A percentile compares a stretch with the other conserved stretches of the same genome.
phyloP scores from a whole-genome alignment of 2,329 filamentous ascomycete genomes.

The Ilyonectria destructans region DNA sequence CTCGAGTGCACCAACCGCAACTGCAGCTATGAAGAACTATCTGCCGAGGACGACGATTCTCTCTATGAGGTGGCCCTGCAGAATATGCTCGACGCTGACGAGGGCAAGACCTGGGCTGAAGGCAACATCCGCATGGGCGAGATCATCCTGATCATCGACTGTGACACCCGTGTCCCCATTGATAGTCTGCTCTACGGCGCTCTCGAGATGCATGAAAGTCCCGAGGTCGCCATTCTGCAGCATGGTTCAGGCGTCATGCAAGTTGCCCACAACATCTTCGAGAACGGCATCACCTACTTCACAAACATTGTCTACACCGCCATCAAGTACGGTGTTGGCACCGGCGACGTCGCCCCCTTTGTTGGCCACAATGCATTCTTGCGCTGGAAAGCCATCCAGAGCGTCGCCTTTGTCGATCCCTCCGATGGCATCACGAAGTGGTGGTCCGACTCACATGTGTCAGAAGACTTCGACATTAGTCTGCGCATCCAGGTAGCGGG shows the following conservation, averaged over 20 bases:
- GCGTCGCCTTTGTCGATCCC: constrained; percentile 43
- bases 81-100: constrained; percentile 65
- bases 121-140: constrained; percentile 72
- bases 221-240: constrained; percentile 81
- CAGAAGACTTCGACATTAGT: constrained; percentile 85
- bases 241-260: constrained; percentile 85
- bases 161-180: constrained; percentile 74
- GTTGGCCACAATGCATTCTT: constrained; percentile 85
- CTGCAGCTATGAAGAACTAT: constrained; percentile 60
- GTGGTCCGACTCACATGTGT: constrained; percentile 84
- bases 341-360: constrained; percentile 82
- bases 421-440: constrained; percentile 73
- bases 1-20: constrained; percentile 42
- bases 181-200: constrained; percentile 81
- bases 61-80: constrained; percentile 64
- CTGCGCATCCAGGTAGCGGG: constrained; percentile 81
- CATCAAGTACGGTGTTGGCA: constrained; percentile 79
- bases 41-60: constrained; percentile 59
- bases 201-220: constrained; percentile 79
- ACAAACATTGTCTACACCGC: constrained; percentile 84
- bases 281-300: constrained; percentile 84
- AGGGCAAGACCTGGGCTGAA: constrained; percentile 69
- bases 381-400: constrained; percentile 69
- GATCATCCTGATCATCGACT: constrained; percentile 76
- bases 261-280: constrained; percentile 80